Percentiles rank a stretch among this genome's conserved stretches.
phyloP scores from a whole-genome alignment of 2,329 filamentous ascomycete species.

The Claviceps cyperi region DNA sequence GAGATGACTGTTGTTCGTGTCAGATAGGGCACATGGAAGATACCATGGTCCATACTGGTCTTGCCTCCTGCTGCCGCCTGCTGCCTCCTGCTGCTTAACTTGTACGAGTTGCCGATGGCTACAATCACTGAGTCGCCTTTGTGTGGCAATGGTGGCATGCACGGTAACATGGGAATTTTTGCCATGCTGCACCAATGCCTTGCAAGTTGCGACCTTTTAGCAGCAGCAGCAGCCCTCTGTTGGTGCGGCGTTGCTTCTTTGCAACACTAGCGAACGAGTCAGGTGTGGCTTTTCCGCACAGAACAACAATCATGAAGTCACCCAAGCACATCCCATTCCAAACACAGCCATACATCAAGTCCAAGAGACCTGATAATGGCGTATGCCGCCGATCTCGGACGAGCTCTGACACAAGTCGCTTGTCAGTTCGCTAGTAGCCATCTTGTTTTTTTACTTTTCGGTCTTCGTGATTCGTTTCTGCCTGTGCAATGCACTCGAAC shows the following conservation, averaged over 20 bases:
- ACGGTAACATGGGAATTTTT: background rate
- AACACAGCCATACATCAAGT: background rate
- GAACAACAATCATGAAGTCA: background rate
- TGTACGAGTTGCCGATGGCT: background rate
- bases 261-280: background rate
- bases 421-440: background rate
- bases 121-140: background rate
- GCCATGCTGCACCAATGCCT: no score
- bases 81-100: background rate
- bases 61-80: background rate
- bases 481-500: background rate
- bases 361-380: background rate
- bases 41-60: background rate
- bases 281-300: background rate
- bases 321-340: background rate
- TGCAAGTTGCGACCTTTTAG: background rate
- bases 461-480: background rate
- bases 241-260: background rate
- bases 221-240: background rate
- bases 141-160: no score
- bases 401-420: conserved; percentile 4
- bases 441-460: background rate
- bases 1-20: background rate
- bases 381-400: conserved; percentile 6
- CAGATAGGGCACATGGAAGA: background rate